Conservation (phyloP, 306 rosid species). For the Fagus sylvatica region DNA sequence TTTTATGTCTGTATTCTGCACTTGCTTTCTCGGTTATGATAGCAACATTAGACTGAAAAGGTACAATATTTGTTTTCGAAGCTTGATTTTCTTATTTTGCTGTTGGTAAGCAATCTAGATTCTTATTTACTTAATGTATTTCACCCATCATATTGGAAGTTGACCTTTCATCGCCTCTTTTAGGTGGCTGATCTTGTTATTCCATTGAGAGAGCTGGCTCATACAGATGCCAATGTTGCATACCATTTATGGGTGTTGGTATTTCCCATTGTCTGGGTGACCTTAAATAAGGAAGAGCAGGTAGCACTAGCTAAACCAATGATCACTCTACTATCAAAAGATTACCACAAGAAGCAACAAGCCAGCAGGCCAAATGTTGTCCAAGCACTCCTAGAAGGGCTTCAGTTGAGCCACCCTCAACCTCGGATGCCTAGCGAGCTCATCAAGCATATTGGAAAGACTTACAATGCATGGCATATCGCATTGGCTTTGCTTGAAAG, state of each 20-base stretch:
- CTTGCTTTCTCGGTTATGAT: not conserved
- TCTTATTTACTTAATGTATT: not conserved
- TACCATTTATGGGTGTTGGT: conserved; percentile 99
- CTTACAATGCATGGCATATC: conserved; percentile 98
- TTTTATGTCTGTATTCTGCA: not conserved
- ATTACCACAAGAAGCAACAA: conserved; percentile 94
- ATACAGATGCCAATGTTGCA: conserved; percentile 95
- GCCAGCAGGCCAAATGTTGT: conserved; percentile 95
- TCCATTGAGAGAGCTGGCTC: conserved; percentile 96
- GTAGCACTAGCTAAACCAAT: conserved; percentile 92
- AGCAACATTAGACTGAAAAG: not conserved
- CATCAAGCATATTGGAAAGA: conserved; percentile 93
- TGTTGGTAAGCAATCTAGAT: conserved; percentile 17
- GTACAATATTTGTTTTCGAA: not conserved
- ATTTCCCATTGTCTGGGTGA: conserved; percentile 98
- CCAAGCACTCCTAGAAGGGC: conserved; percentile 98
- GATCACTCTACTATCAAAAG: conserved; percentile 91
- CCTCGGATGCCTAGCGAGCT: conserved; percentile 99
- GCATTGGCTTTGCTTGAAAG: conserved; percentile 95
- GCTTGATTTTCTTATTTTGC: not conserved
- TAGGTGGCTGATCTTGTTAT: conserved; percentile 90
- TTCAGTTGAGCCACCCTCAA: conserved; percentile 98
- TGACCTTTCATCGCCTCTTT: conserved; percentile 14
- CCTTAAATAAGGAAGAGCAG: conserved; percentile 94
- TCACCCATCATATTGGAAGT: not conserved